Percentiles rank a stretch among this genome's conserved stretches.
Evolutionary conservation across 768 basidiomycete species (phyloP).

Genomic region (Pulveroboletus sp.): DNA sequence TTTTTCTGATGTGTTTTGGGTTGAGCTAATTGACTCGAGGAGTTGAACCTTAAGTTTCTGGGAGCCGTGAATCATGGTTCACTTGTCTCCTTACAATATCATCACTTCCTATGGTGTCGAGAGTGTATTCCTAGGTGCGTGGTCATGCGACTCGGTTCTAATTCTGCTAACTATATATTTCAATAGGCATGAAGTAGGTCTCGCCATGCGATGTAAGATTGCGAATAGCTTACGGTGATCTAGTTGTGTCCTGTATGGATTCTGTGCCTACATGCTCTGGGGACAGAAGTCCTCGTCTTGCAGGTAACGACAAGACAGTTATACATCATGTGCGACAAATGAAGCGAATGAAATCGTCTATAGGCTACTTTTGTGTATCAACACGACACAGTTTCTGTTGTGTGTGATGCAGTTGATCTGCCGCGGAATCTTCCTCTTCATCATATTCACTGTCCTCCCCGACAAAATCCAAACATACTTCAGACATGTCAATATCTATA

Average conservation of each 20-base stretch:
- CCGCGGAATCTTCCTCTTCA: neutral
- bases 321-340: too few relatives aligned
- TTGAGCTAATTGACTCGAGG: neutral
- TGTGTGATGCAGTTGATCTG: conserved; percentile 8
- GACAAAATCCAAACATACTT: neutral
- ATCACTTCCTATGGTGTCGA: conserved; percentile 9
- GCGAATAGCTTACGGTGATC: neutral
- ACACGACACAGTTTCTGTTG: conserved; percentile 13
- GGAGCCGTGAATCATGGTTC: conserved; percentile 2
- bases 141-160: neutral
- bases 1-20: neutral
- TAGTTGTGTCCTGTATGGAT: conserved; percentile 14
- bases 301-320: neutral
- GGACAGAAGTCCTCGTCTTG: conserved; percentile 1
- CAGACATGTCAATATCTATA: neutral
- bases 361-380: conserved; percentile 12
- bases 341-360: neutral
- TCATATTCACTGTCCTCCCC: neutral
- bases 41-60: neutral
- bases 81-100: neutral
- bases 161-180: neutral
- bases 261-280: conserved; percentile 19
- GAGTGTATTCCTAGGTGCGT: conserved; percentile 19
- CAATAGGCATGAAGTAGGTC: conserved; percentile 16
- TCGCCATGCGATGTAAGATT: neutral